These are phyloP conservation scores for Pogostemon cablin DNA, from an alignment of 257 asterid species.

Conservation along the genomic window DNA sequence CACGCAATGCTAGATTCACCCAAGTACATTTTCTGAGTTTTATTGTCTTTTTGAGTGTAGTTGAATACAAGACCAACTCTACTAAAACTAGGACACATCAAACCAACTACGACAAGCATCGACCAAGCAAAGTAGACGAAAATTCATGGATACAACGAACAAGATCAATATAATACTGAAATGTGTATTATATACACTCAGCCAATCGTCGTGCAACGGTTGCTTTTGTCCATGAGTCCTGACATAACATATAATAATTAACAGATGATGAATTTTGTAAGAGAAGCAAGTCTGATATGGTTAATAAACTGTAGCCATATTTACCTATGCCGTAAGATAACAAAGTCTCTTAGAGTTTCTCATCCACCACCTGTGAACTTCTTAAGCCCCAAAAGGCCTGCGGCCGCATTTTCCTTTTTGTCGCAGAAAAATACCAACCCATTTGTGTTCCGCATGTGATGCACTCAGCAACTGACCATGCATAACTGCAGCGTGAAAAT, in stretches of 20 bases:
- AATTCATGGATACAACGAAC: background rate
- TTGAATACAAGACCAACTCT: too few species aligned
- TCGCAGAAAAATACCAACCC: constrained; percentile 92
- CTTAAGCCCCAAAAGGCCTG: constrained; percentile 90
- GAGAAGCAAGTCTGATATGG: background rate
- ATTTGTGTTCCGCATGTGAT: constrained; percentile 69
- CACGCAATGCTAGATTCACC: background rate
- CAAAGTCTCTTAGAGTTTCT: constrained; percentile 38
- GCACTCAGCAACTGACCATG: constrained; percentile 90
- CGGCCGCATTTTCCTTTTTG: constrained; percentile 65
- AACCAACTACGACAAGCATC: background rate
- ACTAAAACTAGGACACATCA: background rate
- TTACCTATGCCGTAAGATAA: background rate
- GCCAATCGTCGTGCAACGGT: too few species aligned
- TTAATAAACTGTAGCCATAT: constrained; percentile 19
- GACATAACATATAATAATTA: background rate
- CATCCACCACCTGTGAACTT: constrained; percentile 82
- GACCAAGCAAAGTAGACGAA: background rate
- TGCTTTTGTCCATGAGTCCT: background rate
- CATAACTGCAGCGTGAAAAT: constrained; percentile 59
- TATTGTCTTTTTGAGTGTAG: too few species aligned
- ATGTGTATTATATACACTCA: background rate
- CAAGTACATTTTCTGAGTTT: background rate
- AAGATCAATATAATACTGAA: background rate
- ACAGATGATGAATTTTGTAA: background rate